These are phyloP conservation scores for Tetrahymena borealis DNA, from an alignment of 73 alveolate genomes.

Conservation along the genomic window DNA sequence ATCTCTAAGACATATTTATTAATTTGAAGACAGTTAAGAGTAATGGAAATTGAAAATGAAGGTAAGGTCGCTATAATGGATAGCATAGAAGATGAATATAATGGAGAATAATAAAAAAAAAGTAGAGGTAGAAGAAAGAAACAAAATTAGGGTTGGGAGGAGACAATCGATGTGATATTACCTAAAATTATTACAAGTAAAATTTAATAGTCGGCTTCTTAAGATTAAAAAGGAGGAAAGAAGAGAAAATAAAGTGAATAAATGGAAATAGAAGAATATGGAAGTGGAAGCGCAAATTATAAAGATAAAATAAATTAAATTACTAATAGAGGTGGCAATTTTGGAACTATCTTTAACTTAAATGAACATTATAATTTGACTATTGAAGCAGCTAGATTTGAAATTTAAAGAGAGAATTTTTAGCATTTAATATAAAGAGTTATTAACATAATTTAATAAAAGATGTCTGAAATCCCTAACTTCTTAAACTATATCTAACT, in stretches of 20 bases:
- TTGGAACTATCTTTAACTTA: not conserved
- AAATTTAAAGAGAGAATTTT: not conserved
- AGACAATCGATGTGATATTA: not conserved
- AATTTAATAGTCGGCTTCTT: not conserved
- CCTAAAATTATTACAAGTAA: not conserved
- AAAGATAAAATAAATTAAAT: not conserved
- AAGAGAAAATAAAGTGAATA: not conserved
- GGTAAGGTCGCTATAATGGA: not conserved
- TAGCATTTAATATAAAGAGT: not conserved
- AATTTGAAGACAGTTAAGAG: not conserved
- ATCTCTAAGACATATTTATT: too few relatives aligned
- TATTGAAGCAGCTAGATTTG: not conserved
- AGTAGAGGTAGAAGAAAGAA: not conserved
- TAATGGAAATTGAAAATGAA: not conserved
- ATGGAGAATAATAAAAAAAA: not conserved
- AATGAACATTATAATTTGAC: not conserved
- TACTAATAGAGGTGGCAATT: not conserved
- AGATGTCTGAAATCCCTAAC: not conserved
- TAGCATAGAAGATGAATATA: not conserved
- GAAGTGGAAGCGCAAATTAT: not conserved
- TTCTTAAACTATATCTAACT: not conserved
- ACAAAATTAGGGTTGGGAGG: not conserved
- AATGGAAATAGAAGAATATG: not conserved
- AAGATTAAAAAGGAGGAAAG: not conserved
- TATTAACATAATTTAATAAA: not conserved